These are phyloP conservation scores for Talaromyces sp. DNA, from an alignment of 2,329 filamentous ascomycete genomes.

Conservation along the genomic window DNA sequence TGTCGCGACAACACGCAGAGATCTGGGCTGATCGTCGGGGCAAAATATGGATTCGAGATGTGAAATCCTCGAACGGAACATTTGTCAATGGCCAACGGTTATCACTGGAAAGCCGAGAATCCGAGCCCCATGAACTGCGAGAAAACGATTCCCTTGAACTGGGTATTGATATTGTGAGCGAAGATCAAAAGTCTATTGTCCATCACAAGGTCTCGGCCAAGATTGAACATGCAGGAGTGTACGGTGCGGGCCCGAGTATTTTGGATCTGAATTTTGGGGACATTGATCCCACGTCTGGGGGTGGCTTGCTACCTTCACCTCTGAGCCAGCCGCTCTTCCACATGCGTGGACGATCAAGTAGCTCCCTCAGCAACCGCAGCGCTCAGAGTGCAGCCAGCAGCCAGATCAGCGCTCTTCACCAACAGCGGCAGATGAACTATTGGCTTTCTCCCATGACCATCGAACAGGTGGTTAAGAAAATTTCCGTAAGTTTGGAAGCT, in stretches of 20 bases:
- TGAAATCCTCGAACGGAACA: slow-evolving; percentile 97
- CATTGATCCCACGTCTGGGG: slow-evolving; percentile 71
- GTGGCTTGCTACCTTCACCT: slow-evolving; percentile 64
- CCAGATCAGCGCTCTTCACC: slow-evolving; percentile 56
- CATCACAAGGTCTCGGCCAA: slow-evolving; percentile 98
- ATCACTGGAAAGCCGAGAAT: slow-evolving; percentile 92
- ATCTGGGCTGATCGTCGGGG: slow-evolving; percentile 82
- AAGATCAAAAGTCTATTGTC: slow-evolving; percentile 96
- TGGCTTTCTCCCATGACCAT: slow-evolving; percentile 87
- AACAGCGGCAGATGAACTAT: slow-evolving; percentile 72
- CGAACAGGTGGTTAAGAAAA: slow-evolving; percentile 85
- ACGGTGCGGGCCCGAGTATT: slow-evolving; percentile 65
- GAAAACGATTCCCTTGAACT: slow-evolving; percentile 89
- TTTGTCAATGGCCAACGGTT: slow-evolving; percentile 91
- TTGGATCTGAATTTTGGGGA: slow-evolving; percentile 90
- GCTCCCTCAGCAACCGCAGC: slow-evolving; percentile 59
- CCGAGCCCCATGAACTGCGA: slow-evolving; percentile 87
- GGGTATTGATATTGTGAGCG: slow-evolving; percentile 96
- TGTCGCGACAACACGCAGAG: slow-evolving; percentile 93
- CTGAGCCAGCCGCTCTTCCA: slow-evolving; percentile 61
- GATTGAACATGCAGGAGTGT: slow-evolving; percentile 88
- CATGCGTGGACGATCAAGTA: slow-evolving; percentile 64
- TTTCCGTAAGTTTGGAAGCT: slow-evolving; percentile 55
- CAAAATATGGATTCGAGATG: slow-evolving; percentile 92
- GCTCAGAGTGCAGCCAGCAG: slow-evolving; percentile 51